phyloP scores from a whole-genome alignment of 257 asterid species.

The Ocimum tenuiflorum region DNA sequence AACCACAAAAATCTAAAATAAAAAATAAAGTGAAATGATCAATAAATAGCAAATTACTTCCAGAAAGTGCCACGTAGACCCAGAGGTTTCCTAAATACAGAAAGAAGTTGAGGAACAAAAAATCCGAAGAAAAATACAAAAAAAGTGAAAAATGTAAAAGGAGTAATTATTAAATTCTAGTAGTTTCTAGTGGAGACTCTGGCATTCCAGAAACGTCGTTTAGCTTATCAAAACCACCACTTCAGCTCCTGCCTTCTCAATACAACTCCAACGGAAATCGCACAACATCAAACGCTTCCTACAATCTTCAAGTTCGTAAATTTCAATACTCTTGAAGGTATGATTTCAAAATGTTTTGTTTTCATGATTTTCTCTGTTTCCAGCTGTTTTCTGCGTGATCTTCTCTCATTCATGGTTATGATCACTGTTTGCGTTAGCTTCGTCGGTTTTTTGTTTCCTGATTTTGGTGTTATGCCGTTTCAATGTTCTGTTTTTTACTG shows the following conservation, averaged over 20 bases:
- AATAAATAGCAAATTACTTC: background rate
- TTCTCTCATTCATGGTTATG: background rate
- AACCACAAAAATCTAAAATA: no score
- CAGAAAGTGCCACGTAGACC: slow-evolving; percentile 5
- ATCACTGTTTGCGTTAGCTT: background rate
- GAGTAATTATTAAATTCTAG: slow-evolving; percentile 10
- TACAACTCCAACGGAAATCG: background rate
- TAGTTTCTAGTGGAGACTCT: slow-evolving; percentile 25
- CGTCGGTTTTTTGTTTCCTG: background rate
- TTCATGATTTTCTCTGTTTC: background rate
- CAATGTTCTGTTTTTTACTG: background rate
- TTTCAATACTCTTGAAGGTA: no score
- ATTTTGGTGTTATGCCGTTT: background rate
- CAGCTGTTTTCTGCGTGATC: background rate
- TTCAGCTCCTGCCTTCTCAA: background rate
- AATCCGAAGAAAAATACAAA: background rate
- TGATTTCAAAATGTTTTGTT: background rate
- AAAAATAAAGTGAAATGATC: no score
- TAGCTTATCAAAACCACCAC: slow-evolving; percentile 15
- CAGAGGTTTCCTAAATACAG: background rate
- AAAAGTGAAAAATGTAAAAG: background rate
- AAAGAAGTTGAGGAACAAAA: background rate
- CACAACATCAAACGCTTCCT: background rate
- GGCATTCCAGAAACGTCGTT: slow-evolving; percentile 19
- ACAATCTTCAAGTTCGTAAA: no score